A percentile compares a stretch with the other conserved stretches of the same genome.
Evolutionary conservation across 306 rosid species (phyloP).

Genomic region (Inga laurina): DNA sequence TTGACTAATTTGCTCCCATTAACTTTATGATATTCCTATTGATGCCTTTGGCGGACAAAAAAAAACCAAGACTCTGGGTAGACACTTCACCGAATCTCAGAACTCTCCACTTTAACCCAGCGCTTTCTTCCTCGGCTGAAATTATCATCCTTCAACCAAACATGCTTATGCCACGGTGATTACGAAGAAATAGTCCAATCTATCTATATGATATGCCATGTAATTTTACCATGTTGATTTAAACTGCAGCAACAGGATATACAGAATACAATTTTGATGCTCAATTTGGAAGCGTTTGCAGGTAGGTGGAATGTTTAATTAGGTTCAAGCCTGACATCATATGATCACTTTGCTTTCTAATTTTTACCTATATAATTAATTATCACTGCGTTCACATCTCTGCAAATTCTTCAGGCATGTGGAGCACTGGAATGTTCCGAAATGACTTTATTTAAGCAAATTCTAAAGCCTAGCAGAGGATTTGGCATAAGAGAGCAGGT

Average conservation of each 20-base stretch:
- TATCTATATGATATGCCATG: not conserved
- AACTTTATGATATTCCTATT: no score
- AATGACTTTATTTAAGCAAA: constrained; percentile 82
- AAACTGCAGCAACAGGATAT: constrained; percentile 88
- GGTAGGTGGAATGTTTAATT: constrained; percentile 51
- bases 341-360: not conserved
- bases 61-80: no score
- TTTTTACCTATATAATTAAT: constrained; percentile 21
- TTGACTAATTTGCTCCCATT: no score
- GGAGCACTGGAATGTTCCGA: constrained; percentile 98
- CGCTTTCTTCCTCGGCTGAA: no score
- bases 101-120: no score
- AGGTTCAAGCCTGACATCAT: not conserved
- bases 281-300: constrained; percentile 80
- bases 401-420: constrained; percentile 60
- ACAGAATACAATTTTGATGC: constrained; percentile 84
- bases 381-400: constrained; percentile 5
- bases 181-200: not conserved
- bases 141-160: not conserved
- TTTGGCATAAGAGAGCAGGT: constrained; percentile 52
- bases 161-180: constrained; percentile 5
- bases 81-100: no score
- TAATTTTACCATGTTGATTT: constrained; percentile 20
- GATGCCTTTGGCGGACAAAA: no score
- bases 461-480: constrained; percentile 71